phyloP scores from a whole-genome alignment of 148 eudicot genomes.

The Rhododendron kiyosumense region DNA sequence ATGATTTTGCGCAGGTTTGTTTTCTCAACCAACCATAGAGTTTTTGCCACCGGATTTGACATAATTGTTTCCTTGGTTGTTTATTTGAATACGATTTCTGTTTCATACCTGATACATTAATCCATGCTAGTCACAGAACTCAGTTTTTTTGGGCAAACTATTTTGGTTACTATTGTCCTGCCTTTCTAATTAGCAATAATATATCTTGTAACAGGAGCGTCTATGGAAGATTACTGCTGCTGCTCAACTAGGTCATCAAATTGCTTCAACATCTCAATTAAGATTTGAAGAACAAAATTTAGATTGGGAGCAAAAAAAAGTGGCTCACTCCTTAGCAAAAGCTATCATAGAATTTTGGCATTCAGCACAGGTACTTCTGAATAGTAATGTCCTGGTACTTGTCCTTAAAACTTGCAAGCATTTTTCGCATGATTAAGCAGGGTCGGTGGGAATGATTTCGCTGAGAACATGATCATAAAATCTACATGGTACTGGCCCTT shows the following conservation, averaged over 20 bases:
- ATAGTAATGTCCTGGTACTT: conserved; percentile 18
- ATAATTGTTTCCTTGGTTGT: not conserved
- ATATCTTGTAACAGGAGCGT: conserved; percentile 55
- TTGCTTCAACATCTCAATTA: conserved; percentile 47
- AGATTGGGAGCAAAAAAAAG: conserved; percentile 42
- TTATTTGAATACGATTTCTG: not conserved
- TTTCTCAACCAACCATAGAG: not conserved
- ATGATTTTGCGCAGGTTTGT: conserved; percentile 43
- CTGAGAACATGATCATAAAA: conserved; percentile 4
- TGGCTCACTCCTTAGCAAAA: conserved; percentile 61
- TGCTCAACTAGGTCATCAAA: conserved; percentile 59
- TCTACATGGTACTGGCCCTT: not conserved
- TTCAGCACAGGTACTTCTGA: conserved; percentile 41
- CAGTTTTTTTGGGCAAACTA: not conserved
- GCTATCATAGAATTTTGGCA: conserved; percentile 88
- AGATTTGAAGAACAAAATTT: conserved; percentile 52
- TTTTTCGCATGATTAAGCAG: conserved; percentile 17
- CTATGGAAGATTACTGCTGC: conserved; percentile 86
- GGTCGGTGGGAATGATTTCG: conserved; percentile 11
- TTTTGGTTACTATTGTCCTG: conserved; percentile 1
- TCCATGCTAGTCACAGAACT: not conserved
- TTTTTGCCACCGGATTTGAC: not conserved
- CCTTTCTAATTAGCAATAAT: not conserved
- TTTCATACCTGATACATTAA: not conserved
- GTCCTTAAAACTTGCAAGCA: conserved; percentile 13